Base-by-base conservation (phyloP, 768 basidiomycete species). In the Scleroderma bovista region DNA sequence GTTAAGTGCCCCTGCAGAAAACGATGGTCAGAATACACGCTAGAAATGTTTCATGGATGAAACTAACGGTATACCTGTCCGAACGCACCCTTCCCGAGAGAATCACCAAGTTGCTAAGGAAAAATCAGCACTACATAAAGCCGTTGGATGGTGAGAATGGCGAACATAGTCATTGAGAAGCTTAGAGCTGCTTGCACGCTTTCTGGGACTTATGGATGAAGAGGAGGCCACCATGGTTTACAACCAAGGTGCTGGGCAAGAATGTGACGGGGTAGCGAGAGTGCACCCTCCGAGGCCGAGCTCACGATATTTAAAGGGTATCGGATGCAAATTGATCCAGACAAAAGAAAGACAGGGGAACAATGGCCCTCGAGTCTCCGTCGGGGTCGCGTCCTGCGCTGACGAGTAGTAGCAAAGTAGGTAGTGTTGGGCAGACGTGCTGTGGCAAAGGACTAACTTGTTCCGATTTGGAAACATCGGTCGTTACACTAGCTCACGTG, bases 31-130 rank as follows among this genome's bases (percentile, higher is more conserved):
- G 59, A 81, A 56, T 83, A 82, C 86, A 55, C 38, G 13, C 34
- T 42, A 48, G 16, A 36, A 20, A 47, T 11, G 22, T 39, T 24
- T 34, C 36, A 2, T 15, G 24, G 19, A 37, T 29, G 42, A 50
- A 38, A 81, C 90, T 66, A 72, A 89, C 93, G 86, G 69, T 93
- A 97, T 56, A 97, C 93, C 69, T 93, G 91, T n/a, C 91, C 93
- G 62, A 93, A 93, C 44, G 93, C 93, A 60, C 93, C 93, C 68
- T 95, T 93, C 46, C 93, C 93, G n/a, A 97, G 77, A 38, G 86
- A 88, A 64, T 97, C 93, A 17, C 93, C 93, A 42, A 97, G 79
- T 93, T 97, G 93, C 92, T 94, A 55, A 31, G 20, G 47, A 36
- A 34, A 45, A 12, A 50, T 34, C 32, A 32, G 40, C 9, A 29